phyloP scores from a whole-genome alignment of 805 yeast species.

The Ogataea wickerhamii region DNA sequence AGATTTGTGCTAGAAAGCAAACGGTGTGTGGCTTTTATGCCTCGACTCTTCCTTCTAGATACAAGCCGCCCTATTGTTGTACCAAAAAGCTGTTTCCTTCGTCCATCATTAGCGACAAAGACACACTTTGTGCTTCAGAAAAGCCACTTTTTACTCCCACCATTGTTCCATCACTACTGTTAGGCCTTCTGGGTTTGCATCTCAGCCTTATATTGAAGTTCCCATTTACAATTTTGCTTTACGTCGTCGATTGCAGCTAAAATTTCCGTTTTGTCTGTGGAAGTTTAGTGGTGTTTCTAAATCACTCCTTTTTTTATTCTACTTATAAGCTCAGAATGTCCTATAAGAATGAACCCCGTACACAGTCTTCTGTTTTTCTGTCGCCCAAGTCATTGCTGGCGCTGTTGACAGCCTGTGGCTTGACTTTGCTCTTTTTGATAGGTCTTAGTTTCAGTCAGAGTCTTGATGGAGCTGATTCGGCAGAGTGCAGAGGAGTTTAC shows the following conservation, averaged over 20 bases:
- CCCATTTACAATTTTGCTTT: background rate
- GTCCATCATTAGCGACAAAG: background rate
- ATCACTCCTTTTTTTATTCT: conserved; percentile 7
- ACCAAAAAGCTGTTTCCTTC: background rate
- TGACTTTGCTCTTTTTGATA: conserved; percentile 24
- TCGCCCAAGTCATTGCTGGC: conserved; percentile 17
- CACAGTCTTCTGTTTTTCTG: conserved; percentile 1
- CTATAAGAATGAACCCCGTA: background rate
- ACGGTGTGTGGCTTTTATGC: conserved; percentile 1
- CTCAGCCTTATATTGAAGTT: background rate
- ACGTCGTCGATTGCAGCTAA: no score
- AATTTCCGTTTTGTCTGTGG: no score
- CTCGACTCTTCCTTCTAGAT: background rate
- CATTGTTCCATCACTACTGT: background rate
- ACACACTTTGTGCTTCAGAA: no score
- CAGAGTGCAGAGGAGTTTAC: conserved; percentile 59
- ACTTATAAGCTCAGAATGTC: conserved; percentile 1
- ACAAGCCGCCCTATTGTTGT: background rate
- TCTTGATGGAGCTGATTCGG: conserved; percentile 44
- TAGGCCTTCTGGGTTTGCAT: background rate
- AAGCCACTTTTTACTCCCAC: background rate
- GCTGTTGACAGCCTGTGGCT: conserved; percentile 21
- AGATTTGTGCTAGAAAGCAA: background rate
- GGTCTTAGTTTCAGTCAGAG: conserved; percentile 26
- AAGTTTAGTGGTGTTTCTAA: no score